These are phyloP conservation scores for Aristolochia californica DNA, from an alignment of 164 flowering plant species.

Conservation along the genomic window DNA sequence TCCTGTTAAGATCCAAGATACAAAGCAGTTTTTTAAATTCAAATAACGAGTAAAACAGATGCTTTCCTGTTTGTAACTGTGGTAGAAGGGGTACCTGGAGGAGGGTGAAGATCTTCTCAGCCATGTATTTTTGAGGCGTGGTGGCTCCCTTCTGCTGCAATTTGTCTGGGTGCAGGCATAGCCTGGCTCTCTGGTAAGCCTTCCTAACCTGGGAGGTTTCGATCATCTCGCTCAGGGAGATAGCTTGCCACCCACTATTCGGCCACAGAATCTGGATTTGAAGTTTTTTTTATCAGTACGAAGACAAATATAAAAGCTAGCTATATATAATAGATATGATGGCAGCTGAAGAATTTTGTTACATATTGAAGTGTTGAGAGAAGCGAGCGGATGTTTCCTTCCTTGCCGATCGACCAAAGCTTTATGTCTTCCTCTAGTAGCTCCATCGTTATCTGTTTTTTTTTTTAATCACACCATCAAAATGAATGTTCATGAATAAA, in stretches of 20 bases:
- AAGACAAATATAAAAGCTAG: too few relatives aligned
- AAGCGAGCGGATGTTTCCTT: slow-evolving; percentile 45
- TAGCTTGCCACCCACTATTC: slow-evolving; percentile 50
- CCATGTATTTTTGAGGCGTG: slow-evolving; percentile 35
- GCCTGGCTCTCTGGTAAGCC: slow-evolving; percentile 67
- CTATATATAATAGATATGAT: neutral
- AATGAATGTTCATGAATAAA: too few relatives aligned
- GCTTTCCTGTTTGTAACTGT: too few relatives aligned
- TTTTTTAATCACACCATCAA: neutral
- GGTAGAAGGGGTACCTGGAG: slow-evolving; percentile 47
- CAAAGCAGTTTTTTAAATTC: neutral
- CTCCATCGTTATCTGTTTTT: slow-evolving; percentile 26
- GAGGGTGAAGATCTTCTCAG: slow-evolving; percentile 48
- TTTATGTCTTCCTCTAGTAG: slow-evolving; percentile 37
- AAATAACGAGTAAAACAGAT: neutral
- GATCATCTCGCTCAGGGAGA: slow-evolving; percentile 33
- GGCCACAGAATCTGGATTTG: slow-evolving; percentile 60
- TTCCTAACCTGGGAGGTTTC: slow-evolving; percentile 52
- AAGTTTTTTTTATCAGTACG: neutral
- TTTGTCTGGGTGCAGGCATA: slow-evolving; percentile 76
- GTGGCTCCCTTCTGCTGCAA: slow-evolving; percentile 77
- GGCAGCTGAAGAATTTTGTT: slow-evolving; percentile 3
- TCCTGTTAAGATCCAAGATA: slow-evolving; percentile 18
- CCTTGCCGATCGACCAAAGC: slow-evolving; percentile 51
- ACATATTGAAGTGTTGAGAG: slow-evolving; percentile 70